Percentiles rank a stretch among this genome's conserved stretches.
Conservation (phyloP, 2,329 filamentous ascomycete genomes). For the Myriosclerotinia duriaeana region DNA sequence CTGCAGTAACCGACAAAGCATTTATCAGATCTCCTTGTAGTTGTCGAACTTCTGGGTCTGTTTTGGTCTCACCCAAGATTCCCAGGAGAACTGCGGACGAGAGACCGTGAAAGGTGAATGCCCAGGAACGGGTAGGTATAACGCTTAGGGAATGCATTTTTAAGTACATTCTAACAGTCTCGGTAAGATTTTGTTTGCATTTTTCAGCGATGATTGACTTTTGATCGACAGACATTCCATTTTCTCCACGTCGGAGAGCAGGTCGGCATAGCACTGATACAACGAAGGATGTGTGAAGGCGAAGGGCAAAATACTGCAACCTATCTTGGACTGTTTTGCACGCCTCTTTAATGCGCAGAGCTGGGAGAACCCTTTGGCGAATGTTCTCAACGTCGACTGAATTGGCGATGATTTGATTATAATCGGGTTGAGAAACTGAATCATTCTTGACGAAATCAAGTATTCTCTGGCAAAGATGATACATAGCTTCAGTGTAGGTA, state of each 20-base stretch:
- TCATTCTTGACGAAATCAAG: conserved; percentile 44
- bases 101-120: conserved; percentile 66
- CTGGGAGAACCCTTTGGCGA: conserved; percentile 50
- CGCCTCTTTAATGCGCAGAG: conserved; percentile 58
- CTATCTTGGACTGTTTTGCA: conserved; percentile 64
- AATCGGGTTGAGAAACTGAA: conserved; percentile 32
- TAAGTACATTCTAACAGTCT: conserved; percentile 67
- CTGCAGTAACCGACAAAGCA: conserved; percentile 62
- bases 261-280: conserved; percentile 65
- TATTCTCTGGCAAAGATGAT: conserved; percentile 61
- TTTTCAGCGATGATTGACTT: conserved; percentile 56
- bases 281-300: conserved; percentile 64
- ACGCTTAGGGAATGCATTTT: conserved; percentile 68
- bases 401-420: conserved; percentile 55
- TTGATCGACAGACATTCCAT: conserved; percentile 50
- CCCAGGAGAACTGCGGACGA: conserved; percentile 64
- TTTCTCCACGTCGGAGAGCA: conserved; percentile 54
- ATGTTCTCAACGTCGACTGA: conserved; percentile 49
- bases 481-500: conserved; percentile 64
- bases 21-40: conserved; percentile 64
- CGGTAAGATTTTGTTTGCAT: conserved; percentile 62
- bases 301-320: conserved; percentile 62
- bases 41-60: conserved; percentile 61
- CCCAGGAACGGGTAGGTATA: conserved; percentile 66
- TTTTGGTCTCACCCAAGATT: conserved; percentile 62